Evolutionary conservation across 1,284 basidiomycete genomes (phyloP), one percentile per base, ranked within the genome.

Genomic region (Takashimella koratensis): DNA sequence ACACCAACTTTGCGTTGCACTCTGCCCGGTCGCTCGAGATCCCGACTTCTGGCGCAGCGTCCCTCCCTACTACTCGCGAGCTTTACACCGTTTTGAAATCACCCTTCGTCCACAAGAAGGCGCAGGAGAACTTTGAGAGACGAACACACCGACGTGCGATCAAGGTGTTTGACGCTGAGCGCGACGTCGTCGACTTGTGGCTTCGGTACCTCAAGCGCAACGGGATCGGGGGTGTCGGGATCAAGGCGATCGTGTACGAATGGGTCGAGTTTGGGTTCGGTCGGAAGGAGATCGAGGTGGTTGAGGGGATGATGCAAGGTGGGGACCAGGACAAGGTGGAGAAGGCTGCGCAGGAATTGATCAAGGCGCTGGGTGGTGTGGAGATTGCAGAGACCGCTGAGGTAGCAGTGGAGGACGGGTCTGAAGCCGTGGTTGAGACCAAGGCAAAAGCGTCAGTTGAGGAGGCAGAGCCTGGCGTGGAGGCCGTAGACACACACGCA

Each of bases 91-190:
- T 98, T 12, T 82, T 84, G 10, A 84, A 86, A 43, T 83, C 84
- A 3, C 93, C 94, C 3, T 98, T 98, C 74, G 86, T 86, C 6
- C 87, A 95, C 76, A 98, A 98, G 74, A 97, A 96, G 77, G 81
- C 83, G 20, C 93, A 97, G 76, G 93, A 98, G 78, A 98, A 98
- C 78, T 98, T 97, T 74, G 87, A 92, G 76, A 78, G 90, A 26
- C 82, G 80, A 66, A 87, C 88, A 52, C 88, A 95, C 71, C 88
- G 87, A 66, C 82, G 94, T 13, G 82, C 82, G 21, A 85, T 98
- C 78, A 94, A 94, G 76, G 87, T 93, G 1, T 98, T 83, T 81
- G 94, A 98, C 74, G 84, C 92, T 10, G 82, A 93, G 65, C 79
- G 83, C 1, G 83, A 86, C 59, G 86, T 90, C 2, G 80, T 98